Evolutionary conservation across 2,329 filamentous ascomycete species (phyloP), one percentile per base, ranked within the genome.

Genomic region (Hyphodiscus sp.): DNA sequence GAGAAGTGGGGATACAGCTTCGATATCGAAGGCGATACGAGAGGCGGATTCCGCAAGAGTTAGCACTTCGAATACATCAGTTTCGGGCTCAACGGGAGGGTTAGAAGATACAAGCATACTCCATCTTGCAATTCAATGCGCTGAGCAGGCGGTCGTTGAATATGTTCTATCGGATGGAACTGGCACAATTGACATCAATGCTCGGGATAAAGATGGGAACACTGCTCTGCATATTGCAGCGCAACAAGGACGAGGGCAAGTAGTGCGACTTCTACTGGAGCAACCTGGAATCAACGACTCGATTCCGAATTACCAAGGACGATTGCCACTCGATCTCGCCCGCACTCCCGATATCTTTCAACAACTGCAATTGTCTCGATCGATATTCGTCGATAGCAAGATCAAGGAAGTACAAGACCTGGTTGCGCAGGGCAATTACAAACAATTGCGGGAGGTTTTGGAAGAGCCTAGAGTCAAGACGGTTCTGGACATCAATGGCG

Each of bases 281-380:
- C 86, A 90, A 61, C 81, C 85, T 45, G 83, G 80, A 45, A 89
- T 97, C 72, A 96, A 96, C 66, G 94, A 99, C 68, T 85, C 91
- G 7, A 76, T 95, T 47, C 76, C 85, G 51, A 99, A 99, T 72
- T 84, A 85, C 65, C 85, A 89, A 53, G 91, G 90, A 50, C 90
- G 91, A 65, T 81, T 91, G 3, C 85, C 94, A 5, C 81, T 97
- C 49, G 94, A 99, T 65, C 76, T 96, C 43, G 90, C 94, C 4
- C 85, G 91, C 41, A 96, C 85, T 23, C 90, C 94, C 1, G 92
- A 97, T 18, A 96, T 97, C 53, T 97, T 95, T 73, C 91, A 97
- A 71, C 86, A 92, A 65, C 78, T 99, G 50, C 94, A 99, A 70
- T 83, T 97, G 16, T 86, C 91, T 9, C 82, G 91, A 45, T 95